Evolutionary conservation across 2,329 filamentous ascomycete genomes (phyloP), one percentile per base, ranked within the genome.

Genomic region (Chalara sp.): DNA sequence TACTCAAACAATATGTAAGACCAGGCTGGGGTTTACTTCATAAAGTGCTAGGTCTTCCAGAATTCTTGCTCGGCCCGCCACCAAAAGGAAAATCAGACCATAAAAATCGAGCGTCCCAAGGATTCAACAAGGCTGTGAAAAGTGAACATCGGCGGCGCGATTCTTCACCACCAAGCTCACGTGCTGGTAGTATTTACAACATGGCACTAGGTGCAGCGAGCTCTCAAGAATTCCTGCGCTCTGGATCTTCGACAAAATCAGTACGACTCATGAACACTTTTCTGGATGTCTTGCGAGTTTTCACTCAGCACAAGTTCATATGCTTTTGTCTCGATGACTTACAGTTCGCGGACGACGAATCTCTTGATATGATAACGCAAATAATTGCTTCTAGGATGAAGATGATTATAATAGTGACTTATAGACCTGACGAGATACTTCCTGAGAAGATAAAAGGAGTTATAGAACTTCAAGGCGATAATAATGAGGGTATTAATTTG

Each of bases 321-420:
- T 95, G 89, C 62, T 84, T 96, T 59, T 90, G 84, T 60, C 70
- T 96, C 31, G 92, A 96, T 62, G 92, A 96, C 67, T 71, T 96
- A 32, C 90, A 96, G 61, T 93, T 89, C 66, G 89, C 90, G 6
- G 92, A 96, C 63, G 81, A 86, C 30, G 92, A 96, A 66, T 93
- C 87, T 11, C 71, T 93, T 45, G 89, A 95, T 52, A 73, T 96
- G 48, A 84, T 96, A 39, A 79, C 84, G 12, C 85, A 90, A 61
- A 89, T 96, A 48, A 81, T 95, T 50, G 76, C 78, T 47, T 83
- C 86, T 1, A 85, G 86, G 56, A 80, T 96, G 54, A 89, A 87
- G 21, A 86, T 96, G 71, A 82, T 53, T 6, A 55, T 57, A n/a
- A 83, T 95, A 48, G 72, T 96, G 47, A 93, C 90, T 0, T 86